Evolutionary conservation across 805 yeast species (phyloP), one percentile per base, ranked within the genome.

Genomic region (Saccharomycopsis vini): DNA sequence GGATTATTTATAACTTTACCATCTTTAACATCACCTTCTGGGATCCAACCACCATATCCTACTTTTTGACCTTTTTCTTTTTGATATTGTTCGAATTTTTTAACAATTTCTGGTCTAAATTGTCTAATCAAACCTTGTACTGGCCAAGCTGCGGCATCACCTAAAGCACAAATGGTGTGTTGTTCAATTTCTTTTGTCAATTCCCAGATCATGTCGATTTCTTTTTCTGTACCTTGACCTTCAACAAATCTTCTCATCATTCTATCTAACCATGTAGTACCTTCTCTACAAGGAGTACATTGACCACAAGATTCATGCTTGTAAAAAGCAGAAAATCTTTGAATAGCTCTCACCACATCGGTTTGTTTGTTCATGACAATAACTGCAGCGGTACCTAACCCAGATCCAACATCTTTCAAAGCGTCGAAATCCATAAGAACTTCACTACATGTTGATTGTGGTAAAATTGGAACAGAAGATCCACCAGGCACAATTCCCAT

Each of bases 81-180:
- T 52, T 75, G 68, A 68, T 69, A 86, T 56, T 81, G 64, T 51
- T 74, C 69, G 58, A 86, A 79, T 66, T 89, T 77, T 50, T 79
- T 85, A 56, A 78, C 79, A 73, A 85, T 77, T 52, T 77, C 76
- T 13, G 95, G 95, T 62, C 86, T 75, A 74, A 86, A 85, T 52
- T 83, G 80, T 62, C 81, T 80, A 55, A 86, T 82, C 53, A 85
- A 73, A 46, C 95, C 95, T 67, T 86, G 95, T 50, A 86, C 74
- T 36, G 95, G 95, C 95, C 95, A 85, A 24, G 92, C 88, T 46
- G 94, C 87, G 28, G 95, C 95, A 59, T 85, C 95, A 47, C 95
- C 95, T 58, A 85, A 71, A 26, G 94, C 95, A 68, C 95, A 85
- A 57, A 85, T 85, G 42, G 95, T 84, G 66, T 86, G 95, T 40